Base-by-base conservation (phyloP, 2,329 filamentous ascomycete genomes). In the Shiraia sp. region DNA sequence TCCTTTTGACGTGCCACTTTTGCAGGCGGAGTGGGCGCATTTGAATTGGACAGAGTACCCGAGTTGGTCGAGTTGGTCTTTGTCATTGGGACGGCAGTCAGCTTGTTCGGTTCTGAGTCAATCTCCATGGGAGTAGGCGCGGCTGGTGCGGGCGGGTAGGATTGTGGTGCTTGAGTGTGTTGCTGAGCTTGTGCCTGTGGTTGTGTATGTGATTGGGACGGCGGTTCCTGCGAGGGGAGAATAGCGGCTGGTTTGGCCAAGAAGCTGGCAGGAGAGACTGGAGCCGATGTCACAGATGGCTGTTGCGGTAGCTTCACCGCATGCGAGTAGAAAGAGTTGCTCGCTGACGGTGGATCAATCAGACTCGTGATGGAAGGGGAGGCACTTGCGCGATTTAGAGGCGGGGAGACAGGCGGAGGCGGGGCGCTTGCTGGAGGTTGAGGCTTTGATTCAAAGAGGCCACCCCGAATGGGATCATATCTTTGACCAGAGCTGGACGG, bases 361-460 rank as follows among this genome's bases (percentile, higher is more conserved):
- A 96, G 79, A 70, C 89, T 95, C 5, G 90, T 86, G 55, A 96
- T 96, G 2, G 92, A 92, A 1, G 92, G 91, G 4, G 92, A 96
- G 27, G 87, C 87, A 64, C 88, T 92, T n/a, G 88, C 87, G 40
- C 87, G 82, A 69, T 87, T 86, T 39, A 79, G 60, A 63, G 69
- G 79, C 6, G 74, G 72, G n/a, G 71, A 71, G 40, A 73, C 71
- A n/a, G 72, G 65, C 14, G 75, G 19, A 22, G 19, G 68, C 14
- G 75, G 67, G 17, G 72, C 73, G 49, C 65, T 75, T 51, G 73
- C 75, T 45, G 52, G 66, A 53, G 36, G 70, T 45, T 61, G 68
- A 14, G 73, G 69, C 29, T 72, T 72, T 12, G 68, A 61, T 59
- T 72, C 59, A 55, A 65, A 48, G 48, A 70, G 39, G 40, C 86